A percentile compares a stretch with the other conserved stretches of the same genome.
These are phyloP conservation scores for Dioszegia hungarica DNA, from an alignment of 768 basidiomycete genomes.

Conservation along the genomic window DNA sequence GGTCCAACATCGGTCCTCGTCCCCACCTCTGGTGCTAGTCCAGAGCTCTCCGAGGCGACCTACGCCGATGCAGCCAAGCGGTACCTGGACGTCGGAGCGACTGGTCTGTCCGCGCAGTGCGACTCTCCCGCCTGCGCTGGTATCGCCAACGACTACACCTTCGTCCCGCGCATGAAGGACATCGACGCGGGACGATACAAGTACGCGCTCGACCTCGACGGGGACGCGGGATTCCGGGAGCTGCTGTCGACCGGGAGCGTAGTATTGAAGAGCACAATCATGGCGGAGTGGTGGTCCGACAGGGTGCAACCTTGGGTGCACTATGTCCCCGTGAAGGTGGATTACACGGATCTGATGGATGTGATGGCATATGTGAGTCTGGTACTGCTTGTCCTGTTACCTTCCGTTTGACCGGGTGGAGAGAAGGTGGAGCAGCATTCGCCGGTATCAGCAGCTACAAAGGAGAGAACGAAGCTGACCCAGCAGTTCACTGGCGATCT, in stretches of 20 bases:
- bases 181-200: conserved; percentile 37
- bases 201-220: conserved; percentile 45
- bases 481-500: no score
- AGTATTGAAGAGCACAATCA: conserved; percentile 44
- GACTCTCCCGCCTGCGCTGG: conserved; percentile 40
- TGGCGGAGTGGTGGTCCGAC: conserved; percentile 46
- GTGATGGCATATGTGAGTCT: conserved; percentile 30
- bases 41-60: no score
- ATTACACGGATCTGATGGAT: conserved; percentile 39
- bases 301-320: conserved; percentile 48
- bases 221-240: conserved; percentile 43
- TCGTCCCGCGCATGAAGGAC: conserved; percentile 15
- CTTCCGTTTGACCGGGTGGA: conserved; percentile 3
- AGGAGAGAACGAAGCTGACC: no score
- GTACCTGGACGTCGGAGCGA: conserved; percentile 36
- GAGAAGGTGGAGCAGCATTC: no score
- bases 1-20: no score
- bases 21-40: no score
- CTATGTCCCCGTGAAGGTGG: conserved; percentile 42
- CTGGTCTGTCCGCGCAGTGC: conserved; percentile 26
- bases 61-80: no score
- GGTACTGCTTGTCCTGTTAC: conserved; percentile 8
- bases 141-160: conserved; percentile 32
- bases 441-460: no score
- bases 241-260: conserved; percentile 31